Evolutionary conservation across 345 rosid species (phyloP).

Genomic region (Reutealis trisperma): DNA sequence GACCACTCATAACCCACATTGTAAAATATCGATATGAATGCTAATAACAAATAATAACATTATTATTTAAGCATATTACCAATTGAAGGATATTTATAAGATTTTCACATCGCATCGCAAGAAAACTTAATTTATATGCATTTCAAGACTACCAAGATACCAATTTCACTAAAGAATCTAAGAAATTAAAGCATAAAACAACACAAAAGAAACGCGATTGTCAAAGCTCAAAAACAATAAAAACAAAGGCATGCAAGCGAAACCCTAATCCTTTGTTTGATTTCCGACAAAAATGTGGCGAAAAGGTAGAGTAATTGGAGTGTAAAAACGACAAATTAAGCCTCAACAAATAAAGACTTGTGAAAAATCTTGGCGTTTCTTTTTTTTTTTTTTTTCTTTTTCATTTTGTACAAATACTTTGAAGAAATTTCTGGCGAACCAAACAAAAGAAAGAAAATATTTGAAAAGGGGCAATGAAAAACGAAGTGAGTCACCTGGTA

Average conservation of each 20-base stretch:
- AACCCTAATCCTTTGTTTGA: background rate
- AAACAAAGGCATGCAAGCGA: background rate
- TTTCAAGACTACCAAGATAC: background rate
- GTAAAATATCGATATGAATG: background rate
- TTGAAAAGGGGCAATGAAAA: background rate
- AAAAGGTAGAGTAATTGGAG: background rate
- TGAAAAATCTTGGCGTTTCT: background rate
- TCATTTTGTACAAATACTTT: too few species aligned
- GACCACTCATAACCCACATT: background rate
- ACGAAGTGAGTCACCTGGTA: slow-evolving; percentile 22
- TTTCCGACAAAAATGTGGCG: background rate
- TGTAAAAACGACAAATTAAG: background rate
- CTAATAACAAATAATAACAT: background rate
- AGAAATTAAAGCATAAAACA: background rate
- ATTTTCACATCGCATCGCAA: background rate
- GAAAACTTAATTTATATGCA: background rate
- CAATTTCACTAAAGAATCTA: slow-evolving; percentile 1
- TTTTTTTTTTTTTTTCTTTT: too few species aligned
- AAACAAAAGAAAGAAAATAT: background rate
- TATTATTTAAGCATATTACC: background rate
- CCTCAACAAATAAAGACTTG: background rate
- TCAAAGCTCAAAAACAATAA: background rate
- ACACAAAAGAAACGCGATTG: background rate
- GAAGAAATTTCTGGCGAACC: slow-evolving; percentile 2
- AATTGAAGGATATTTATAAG: background rate